A percentile compares a stretch with the other conserved stretches of the same genome.
Evolutionary conservation across 345 rosid species (phyloP).

Genomic region (Bruguiera sexangula): DNA sequence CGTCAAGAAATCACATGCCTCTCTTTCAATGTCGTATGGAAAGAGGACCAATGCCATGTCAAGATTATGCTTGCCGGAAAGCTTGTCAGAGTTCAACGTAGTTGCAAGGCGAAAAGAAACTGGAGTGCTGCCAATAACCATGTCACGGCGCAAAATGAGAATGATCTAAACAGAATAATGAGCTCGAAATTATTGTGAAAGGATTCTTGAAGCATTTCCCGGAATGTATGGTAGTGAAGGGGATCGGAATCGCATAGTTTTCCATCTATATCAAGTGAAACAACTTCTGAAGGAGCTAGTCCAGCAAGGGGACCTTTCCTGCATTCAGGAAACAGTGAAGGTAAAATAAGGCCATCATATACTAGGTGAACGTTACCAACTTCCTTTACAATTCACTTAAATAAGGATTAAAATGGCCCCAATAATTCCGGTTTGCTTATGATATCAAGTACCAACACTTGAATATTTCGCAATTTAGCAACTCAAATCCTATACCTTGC

Average conservation of each 20-base stretch:
- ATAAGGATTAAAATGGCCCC: too few relatives aligned
- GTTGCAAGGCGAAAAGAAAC: too few relatives aligned
- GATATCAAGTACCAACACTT: too few relatives aligned
- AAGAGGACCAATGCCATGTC: constrained; percentile 26
- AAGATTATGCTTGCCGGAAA: constrained; percentile 35
- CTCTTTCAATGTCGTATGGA: constrained; percentile 23
- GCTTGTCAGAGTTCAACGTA: constrained; percentile 15
- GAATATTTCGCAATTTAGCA: too few relatives aligned
- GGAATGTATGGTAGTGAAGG: constrained; percentile 66
- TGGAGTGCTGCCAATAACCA: too few relatives aligned
- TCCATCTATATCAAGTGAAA: constrained; percentile 88
- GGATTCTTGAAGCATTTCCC: constrained; percentile 60
- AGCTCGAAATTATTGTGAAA: neutral
- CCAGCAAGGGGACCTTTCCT: constrained; percentile 39
- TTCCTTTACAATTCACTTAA: too few relatives aligned
- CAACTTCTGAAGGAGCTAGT: constrained; percentile 69
- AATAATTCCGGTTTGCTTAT: too few relatives aligned
- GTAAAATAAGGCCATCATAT: too few relatives aligned
- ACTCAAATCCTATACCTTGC: too few relatives aligned
- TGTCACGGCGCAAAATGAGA: too few relatives aligned
- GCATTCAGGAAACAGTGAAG: neutral
- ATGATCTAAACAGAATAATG: too few relatives aligned
- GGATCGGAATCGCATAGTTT: constrained; percentile 94
- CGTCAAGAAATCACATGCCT: constrained; percentile 29
- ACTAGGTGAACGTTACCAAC: too few relatives aligned